Percentiles rank a stretch among this genome's conserved stretches.
Conservation (phyloP, 2,329 filamentous ascomycete species). For the Aspergillus pseudonomiae region DNA sequence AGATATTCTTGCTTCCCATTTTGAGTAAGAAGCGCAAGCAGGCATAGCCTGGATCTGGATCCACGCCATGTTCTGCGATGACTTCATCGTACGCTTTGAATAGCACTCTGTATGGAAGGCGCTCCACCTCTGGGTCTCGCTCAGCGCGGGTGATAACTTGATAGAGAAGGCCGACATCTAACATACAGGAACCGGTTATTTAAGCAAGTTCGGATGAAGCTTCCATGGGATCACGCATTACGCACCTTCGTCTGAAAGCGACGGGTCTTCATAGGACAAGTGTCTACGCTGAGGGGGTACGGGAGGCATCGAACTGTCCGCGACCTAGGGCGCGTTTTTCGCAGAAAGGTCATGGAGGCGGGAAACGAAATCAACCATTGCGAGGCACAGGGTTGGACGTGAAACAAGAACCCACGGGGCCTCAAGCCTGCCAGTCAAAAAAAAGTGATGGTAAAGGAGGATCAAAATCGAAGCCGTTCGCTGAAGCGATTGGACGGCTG, state of each 20-base stretch:
- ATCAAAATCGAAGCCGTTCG: constrained; percentile 5
- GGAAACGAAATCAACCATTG: constrained; percentile 42
- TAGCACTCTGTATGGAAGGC: constrained; percentile 73
- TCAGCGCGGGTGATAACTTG: constrained; percentile 75
- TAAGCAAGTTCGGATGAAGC: background rate
- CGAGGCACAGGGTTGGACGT: constrained; percentile 28
- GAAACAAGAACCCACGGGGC: constrained; percentile 10
- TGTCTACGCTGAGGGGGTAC: constrained; percentile 46
- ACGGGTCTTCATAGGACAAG: constrained; percentile 44
- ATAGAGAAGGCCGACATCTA: constrained; percentile 79
- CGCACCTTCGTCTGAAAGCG: constrained; percentile 65
- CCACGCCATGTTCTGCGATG: constrained; percentile 69
- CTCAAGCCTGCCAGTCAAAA: constrained; percentile 9
- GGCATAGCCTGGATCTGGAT: constrained; percentile 73
- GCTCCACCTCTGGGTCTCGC: constrained; percentile 64
- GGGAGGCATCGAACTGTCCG: constrained; percentile 55
- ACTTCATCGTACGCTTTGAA: constrained; percentile 80
- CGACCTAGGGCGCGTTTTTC: constrained; percentile 49
- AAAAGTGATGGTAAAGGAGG: background rate
- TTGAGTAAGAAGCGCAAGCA: constrained; percentile 79
- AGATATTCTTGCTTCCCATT: constrained; percentile 65
- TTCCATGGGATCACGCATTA: background rate
- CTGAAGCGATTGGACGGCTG: constrained; percentile 5
- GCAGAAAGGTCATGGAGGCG: constrained; percentile 47
- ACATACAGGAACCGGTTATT: constrained; percentile 4